Percentiles rank a stretch among this genome's conserved stretches.
phyloP scores from a whole-genome alignment of 2,329 filamentous ascomycete species.

The Aspergillus spinulosporus region DNA sequence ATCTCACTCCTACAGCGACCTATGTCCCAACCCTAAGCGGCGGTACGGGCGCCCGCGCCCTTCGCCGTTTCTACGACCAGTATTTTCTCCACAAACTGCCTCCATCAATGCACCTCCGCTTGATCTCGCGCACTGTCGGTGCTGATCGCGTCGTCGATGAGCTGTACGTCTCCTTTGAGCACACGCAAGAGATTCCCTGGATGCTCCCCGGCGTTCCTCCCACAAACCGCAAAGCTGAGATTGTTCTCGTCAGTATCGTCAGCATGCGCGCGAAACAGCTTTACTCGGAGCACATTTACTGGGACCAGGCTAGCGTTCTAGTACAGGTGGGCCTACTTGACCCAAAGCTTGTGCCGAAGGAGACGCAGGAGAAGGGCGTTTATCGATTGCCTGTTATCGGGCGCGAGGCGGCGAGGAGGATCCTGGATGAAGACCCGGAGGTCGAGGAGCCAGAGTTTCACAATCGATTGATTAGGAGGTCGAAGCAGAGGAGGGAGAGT shows the following conservation, averaged over 20 bases:
- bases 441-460: conserved; percentile 37
- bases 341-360: conserved; percentile 54
- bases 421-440: conserved; percentile 41
- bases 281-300: conserved; percentile 61
- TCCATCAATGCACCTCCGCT: conserved; percentile 52
- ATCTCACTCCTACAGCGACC: conserved; percentile 33
- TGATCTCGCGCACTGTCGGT: conserved; percentile 60
- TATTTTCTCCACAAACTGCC: conserved; percentile 57
- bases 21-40: conserved; percentile 42
- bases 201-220: conserved; percentile 59
- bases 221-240: conserved; percentile 58
- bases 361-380: conserved; percentile 37
- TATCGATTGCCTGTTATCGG: conserved; percentile 44
- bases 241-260: conserved; percentile 59
- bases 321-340: conserved; percentile 60
- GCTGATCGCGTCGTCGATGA: conserved; percentile 63
- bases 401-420: conserved; percentile 41
- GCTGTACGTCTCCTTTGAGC: conserved; percentile 57
- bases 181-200: conserved; percentile 59
- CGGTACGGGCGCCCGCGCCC: conserved; percentile 43
- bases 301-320: conserved; percentile 63
- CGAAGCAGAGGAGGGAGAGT: conserved; percentile 23
- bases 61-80: conserved; percentile 56
- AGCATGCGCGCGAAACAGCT: conserved; percentile 55
- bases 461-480: conserved; percentile 33